Evolutionary conservation across 164 flowering plant species (phyloP), one percentile per base, ranked within the genome.

Genomic region (Litsea cubeba): DNA sequence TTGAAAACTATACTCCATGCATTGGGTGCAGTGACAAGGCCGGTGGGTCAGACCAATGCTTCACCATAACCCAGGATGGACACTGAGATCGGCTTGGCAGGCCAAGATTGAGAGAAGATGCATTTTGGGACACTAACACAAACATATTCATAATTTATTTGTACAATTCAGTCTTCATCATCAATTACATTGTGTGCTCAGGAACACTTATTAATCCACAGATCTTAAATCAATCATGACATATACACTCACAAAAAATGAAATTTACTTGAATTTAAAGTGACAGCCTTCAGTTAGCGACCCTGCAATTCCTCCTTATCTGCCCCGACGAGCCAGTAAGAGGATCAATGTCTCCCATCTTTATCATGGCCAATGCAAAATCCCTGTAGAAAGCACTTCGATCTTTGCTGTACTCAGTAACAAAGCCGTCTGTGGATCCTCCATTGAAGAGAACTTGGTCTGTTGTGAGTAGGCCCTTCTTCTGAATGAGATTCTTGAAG

Each of bases 271-370:
- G 69, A 66, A 30, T 32, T 28, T n/a, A 51, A 50, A 23, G 18
- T 46, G 18, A 14, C 12, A 68, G 46, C 46, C 7, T 35, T 72
- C 17, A 76, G 69, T 82, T 85, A 57, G 72, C 65, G 2, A 69
- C 65, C 65, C 74, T 78, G 77, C 88, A 82, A 1, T 73, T 62
- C 80, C 57, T 86, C 77, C 89, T 81, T 2, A 82, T 82, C 69
- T 83, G 74, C 2, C 89, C 89, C 24, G 68, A 60, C 5, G 78
- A 50, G 20, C 91, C 88, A 12, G 81, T 79, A 24, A 82, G 81
- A 20, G 91, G 71, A 11, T 30, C 30, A 10, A 74, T 74, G 54
- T 76, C 75, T 7, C 75, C 78, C 78, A 76, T 71, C 71, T 71
- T 76, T 63, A 76, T 69, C 74, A 76, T 76, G n/a, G 78, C 75